phyloP scores from a whole-genome alignment of 805 yeast genomes.

The Wickerhamomyces ciferrii region DNA sequence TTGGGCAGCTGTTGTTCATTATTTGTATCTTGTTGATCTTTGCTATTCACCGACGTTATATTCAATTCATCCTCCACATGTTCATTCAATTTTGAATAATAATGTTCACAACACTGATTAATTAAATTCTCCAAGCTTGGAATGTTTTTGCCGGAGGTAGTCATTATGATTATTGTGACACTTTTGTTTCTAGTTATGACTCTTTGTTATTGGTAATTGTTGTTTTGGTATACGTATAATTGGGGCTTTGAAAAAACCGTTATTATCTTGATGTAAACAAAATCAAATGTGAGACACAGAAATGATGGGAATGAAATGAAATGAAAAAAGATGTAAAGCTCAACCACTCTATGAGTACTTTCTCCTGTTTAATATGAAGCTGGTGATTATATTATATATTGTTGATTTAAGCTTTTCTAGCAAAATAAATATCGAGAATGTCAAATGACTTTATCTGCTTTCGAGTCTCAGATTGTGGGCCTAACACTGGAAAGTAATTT shows the following conservation, averaged over 20 bases:
- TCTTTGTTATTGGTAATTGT: too few species aligned
- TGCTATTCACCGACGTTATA: not conserved
- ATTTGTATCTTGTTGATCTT: not conserved
- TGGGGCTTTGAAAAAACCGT: too few species aligned
- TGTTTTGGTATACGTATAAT: too few species aligned
- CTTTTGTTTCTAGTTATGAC: too few species aligned
- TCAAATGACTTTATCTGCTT: not conserved
- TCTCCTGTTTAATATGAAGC: too few species aligned
- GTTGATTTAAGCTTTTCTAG: not conserved
- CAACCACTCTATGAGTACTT: too few species aligned
- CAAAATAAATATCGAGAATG: not conserved
- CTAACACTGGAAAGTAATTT: not conserved
- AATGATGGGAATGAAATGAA: too few species aligned
- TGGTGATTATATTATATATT: too few species aligned
- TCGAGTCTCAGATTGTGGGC: not conserved
- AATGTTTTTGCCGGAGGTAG: not conserved
- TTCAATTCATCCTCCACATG: not conserved
- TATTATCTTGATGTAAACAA: too few species aligned
- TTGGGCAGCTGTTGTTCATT: not conserved
- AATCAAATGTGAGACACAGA: too few species aligned
- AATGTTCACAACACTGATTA: constrained; percentile 6
- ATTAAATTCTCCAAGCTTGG: constrained; percentile 7
- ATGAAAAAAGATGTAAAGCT: too few species aligned
- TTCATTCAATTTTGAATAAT: not conserved
- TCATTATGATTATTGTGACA: too few species aligned